Evolutionary conservation across 129 eudicot genomes (phyloP).

Genomic region (Flaveria brownii): DNA sequence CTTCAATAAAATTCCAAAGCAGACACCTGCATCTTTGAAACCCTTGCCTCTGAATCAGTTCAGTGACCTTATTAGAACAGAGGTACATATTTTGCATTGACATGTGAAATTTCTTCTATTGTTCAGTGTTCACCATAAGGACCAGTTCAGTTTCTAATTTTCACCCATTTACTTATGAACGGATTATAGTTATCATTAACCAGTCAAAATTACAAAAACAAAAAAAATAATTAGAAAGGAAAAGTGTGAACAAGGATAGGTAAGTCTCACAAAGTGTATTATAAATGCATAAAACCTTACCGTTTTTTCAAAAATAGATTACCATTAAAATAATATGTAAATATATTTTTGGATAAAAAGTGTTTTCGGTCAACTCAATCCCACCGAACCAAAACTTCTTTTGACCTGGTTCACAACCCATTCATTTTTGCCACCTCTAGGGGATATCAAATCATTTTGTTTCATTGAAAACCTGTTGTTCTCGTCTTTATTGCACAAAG

Average conservation of each 20-base stretch:
- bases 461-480: background rate
- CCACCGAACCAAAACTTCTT: background rate
- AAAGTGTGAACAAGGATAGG: background rate
- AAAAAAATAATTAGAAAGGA: background rate
- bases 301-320: background rate
- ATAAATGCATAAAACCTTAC: background rate
- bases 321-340: background rate
- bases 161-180: background rate
- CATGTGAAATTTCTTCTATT: background rate
- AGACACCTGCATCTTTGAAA: conserved; percentile 62
- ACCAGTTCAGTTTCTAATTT: background rate
- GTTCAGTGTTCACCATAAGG: background rate
- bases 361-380: background rate
- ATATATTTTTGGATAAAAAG: background rate
- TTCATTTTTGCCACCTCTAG: background rate
- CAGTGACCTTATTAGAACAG: conserved; percentile 71
- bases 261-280: background rate
- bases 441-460: background rate
- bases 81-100: conserved; percentile 47
- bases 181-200: background rate
- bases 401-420: background rate
- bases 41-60: conserved; percentile 76
- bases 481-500: background rate
- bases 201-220: background rate
- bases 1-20: conserved; percentile 77